phyloP scores from a whole-genome alignment of 192 early-diverging fungal species.

The Jimgerdemannia flammicorona region DNA sequence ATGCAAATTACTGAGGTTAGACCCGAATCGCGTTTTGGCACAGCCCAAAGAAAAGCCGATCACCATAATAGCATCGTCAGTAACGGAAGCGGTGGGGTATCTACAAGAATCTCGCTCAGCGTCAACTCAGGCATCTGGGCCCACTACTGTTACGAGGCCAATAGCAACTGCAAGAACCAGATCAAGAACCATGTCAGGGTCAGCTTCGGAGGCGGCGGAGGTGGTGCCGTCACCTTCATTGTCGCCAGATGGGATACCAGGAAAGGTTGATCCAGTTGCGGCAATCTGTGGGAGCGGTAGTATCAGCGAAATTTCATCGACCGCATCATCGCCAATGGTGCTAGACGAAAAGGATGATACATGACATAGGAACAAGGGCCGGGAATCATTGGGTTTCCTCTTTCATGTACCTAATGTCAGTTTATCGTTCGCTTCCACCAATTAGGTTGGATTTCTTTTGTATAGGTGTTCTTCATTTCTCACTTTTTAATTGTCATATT shows the following conservation, averaged over 20 bases:
- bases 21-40: background rate
- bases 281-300: background rate
- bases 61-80: background rate
- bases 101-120: background rate
- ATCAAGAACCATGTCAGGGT: background rate
- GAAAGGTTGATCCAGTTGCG: background rate
- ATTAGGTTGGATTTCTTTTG: too few species aligned
- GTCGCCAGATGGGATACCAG: background rate
- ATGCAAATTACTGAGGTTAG: slow-evolving; percentile 8
- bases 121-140: background rate
- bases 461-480: too few species aligned
- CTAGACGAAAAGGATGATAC: background rate
- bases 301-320: background rate
- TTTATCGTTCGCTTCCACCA: too few species aligned
- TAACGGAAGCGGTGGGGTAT: background rate
- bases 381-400: background rate
- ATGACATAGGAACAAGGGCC: background rate
- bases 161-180: background rate
- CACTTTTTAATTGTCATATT: too few species aligned
- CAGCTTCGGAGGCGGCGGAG: background rate
- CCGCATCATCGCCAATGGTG: background rate
- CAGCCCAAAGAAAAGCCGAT: background rate
- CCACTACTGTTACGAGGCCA: background rate
- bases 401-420: too few species aligned
- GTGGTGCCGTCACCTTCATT: background rate